Percentiles rank a stretch among this genome's conserved stretches.
Conservation (phyloP, 2,329 filamentous ascomycete genomes). For the Fusarium denticulatum region DNA sequence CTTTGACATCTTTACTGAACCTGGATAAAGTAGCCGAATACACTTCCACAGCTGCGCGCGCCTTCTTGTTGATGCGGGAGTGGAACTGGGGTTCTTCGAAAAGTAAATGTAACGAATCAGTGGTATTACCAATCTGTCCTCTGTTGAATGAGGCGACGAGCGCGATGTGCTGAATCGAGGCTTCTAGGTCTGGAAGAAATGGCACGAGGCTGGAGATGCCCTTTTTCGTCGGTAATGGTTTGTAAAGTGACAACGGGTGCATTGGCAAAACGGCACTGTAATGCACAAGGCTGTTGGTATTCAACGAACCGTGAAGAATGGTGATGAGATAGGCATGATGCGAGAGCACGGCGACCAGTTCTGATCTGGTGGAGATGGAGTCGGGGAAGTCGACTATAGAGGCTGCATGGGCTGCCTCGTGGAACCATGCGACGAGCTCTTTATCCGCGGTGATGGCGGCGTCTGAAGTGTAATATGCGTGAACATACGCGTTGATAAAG, state of each 20-base stretch:
- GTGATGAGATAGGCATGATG: neutral
- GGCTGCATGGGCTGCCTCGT: neutral
- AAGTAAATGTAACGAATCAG: neutral
- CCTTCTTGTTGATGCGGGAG: neutral
- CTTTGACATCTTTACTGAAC: fast-evolving
- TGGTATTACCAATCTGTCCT: neutral
- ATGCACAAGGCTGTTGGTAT: neutral
- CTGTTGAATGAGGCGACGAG: fast-evolving
- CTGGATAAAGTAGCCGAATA: fast-evolving
- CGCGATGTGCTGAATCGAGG: neutral
- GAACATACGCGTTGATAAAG: neutral
- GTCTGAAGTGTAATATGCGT: neutral
- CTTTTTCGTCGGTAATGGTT: neutral
- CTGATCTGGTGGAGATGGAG: fast-evolving
- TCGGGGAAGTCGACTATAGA: neutral
- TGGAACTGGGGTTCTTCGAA: neutral
- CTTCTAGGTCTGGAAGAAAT: neutral
- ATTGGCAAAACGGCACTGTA: neutral
- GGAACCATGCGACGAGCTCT: neutral
- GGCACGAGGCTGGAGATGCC: neutral
- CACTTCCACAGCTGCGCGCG: fast-evolving
- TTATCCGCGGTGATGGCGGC: neutral
- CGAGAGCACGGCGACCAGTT: neutral
- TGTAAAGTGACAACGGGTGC: neutral
- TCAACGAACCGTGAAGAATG: neutral